These are phyloP conservation scores for Maudiozyma saulgeensis DNA, from an alignment of 805 yeast species.

Conservation along the genomic window DNA sequence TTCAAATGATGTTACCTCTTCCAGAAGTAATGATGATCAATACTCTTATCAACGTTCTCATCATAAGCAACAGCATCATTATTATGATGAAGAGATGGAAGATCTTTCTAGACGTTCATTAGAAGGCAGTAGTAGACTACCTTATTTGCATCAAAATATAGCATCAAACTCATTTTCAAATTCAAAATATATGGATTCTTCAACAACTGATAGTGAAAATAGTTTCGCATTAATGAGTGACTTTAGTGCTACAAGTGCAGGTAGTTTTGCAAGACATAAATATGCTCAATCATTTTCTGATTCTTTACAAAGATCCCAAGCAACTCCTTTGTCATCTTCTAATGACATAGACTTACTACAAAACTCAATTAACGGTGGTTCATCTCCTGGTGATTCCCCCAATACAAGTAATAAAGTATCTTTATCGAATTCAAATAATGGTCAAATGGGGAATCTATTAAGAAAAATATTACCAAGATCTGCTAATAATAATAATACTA, in stretches of 20 bases:
- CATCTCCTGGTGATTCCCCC: neutral
- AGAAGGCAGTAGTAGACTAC: neutral
- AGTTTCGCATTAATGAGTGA: slow-evolving; percentile 44
- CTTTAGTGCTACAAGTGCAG: slow-evolving; percentile 83
- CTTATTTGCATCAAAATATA: neutral
- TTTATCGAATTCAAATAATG: slow-evolving; percentile 11
- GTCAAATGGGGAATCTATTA: slow-evolving; percentile 26
- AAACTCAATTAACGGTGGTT: neutral
- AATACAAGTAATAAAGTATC: slow-evolving; percentile 6
- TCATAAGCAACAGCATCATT: slow-evolving; percentile 7
- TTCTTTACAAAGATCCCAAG: slow-evolving; percentile 21
- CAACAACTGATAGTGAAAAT: slow-evolving; percentile 33
- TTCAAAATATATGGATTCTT: slow-evolving; percentile 42
- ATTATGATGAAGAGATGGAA: slow-evolving; percentile 10
- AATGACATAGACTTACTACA: neutral
- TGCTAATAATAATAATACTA: slow-evolving; percentile 7
- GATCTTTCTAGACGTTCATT: neutral
- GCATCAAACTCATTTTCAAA: slow-evolving; percentile 24
- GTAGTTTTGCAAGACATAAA: slow-evolving; percentile 70
- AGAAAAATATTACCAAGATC: slow-evolving; percentile 26
- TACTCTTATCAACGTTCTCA: neutral
- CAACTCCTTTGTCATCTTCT: slow-evolving; percentile 2
- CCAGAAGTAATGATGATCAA: slow-evolving; percentile 3
- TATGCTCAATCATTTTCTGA: slow-evolving; percentile 34
- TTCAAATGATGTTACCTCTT: slow-evolving; percentile 15